Percentiles rank a stretch among this genome's conserved stretches.
phyloP scores from a whole-genome alignment of 352 stramenopile genomes.

The Phytophthora podocarpi region DNA sequence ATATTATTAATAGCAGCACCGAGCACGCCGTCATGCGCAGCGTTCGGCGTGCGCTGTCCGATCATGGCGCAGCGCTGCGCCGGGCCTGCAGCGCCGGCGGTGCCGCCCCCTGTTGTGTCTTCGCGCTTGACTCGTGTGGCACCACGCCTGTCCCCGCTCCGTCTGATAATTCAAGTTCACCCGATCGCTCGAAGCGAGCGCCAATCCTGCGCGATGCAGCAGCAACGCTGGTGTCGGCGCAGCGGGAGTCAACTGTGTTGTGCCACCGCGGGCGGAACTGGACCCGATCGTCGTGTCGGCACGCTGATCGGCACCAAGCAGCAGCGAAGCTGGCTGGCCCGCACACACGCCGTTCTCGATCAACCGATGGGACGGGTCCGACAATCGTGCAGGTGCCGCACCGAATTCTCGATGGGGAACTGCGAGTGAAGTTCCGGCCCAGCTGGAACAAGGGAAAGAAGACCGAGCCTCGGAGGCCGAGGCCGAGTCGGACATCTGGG shows the following conservation, averaged over 20 bases:
- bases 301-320: background rate
- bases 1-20: no score
- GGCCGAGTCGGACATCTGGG: no score
- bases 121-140: slow-evolving; percentile 1
- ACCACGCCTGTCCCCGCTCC: slow-evolving; percentile 21
- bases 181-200: slow-evolving; percentile 11
- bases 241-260: background rate
- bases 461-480: no score
- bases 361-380: slow-evolving; percentile 27
- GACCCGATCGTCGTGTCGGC: slow-evolving; percentile 18
- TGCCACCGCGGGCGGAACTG: background rate
- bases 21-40: no score
- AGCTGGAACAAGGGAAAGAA: slow-evolving; percentile 10
- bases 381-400: slow-evolving; percentile 17
- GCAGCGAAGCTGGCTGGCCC: no score
- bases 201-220: slow-evolving; percentile 18
- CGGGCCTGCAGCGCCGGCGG: no score
- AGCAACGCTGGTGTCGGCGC: slow-evolving; percentile 2
- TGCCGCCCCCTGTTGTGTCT: slow-evolving; percentile 4
- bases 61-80: no score
- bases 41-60: no score
- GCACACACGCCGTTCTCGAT: slow-evolving; percentile 6
- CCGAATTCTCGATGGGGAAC: slow-evolving; percentile 31
- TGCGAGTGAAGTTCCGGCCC: slow-evolving; percentile 5
- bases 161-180: slow-evolving; percentile 36